Evolutionary conservation across 2,329 filamentous ascomycete species (phyloP).

Genomic region (Fusarium guadeloupense): DNA sequence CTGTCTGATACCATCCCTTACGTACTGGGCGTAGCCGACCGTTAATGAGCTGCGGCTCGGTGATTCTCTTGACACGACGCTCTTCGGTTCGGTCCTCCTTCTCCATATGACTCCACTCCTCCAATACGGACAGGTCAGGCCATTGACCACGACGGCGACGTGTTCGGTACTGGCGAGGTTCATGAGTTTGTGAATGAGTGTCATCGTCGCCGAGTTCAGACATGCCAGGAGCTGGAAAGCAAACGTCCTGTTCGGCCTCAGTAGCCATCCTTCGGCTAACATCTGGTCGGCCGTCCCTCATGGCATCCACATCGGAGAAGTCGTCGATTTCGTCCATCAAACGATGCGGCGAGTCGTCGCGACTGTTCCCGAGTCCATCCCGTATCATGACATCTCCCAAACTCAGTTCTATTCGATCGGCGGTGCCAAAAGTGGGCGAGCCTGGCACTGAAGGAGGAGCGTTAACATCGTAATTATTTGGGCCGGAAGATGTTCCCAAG

Average conservation of each 20-base stretch:
- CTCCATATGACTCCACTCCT: constrained; percentile 91
- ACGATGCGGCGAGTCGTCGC: constrained; percentile 45
- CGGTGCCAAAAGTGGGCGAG: constrained; percentile 63
- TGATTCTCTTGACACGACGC: constrained; percentile 87
- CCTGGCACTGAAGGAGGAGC: constrained; percentile 74
- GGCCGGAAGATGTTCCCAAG: constrained; percentile 46
- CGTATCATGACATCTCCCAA: constrained; percentile 77
- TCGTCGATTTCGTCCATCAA: constrained; percentile 46
- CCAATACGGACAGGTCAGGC: constrained; percentile 85
- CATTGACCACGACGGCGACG: constrained; percentile 77
- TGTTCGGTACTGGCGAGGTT: constrained; percentile 47
- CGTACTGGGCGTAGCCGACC: constrained; percentile 85
- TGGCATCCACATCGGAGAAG: constrained; percentile 42
- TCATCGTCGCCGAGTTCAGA: constrained; percentile 87
- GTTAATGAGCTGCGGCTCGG: constrained; percentile 90
- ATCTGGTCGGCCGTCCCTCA: constrained; percentile 45
- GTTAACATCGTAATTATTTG: constrained; percentile 68
- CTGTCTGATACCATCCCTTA: constrained; percentile 83
- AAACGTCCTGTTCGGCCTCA: constrained; percentile 85
- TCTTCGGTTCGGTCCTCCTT: constrained; percentile 85
- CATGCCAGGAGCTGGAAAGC: constrained; percentile 78
- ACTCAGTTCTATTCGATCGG: constrained; percentile 62
- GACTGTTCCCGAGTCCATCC: constrained; percentile 64
- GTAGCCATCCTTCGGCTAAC: constrained; percentile 61
- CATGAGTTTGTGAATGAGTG: constrained; percentile 56